These are phyloP conservation scores for Oenanthe javanica DNA, from an alignment of 140 eudicot genomes.

Conservation along the genomic window DNA sequence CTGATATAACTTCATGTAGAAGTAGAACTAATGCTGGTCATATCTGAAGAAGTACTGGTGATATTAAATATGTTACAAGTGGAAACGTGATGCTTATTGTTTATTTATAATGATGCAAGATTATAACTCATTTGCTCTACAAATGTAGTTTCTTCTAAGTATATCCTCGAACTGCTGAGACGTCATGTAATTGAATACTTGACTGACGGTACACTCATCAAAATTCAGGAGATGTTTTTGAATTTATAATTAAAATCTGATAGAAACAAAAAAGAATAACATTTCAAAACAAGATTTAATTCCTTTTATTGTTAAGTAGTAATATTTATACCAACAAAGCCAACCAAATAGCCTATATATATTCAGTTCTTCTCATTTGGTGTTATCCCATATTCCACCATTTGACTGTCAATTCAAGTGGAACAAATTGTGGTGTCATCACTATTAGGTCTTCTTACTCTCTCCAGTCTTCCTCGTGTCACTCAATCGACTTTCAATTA, in stretches of 20 bases:
- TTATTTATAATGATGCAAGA: too few relatives aligned
- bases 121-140: too few relatives aligned
- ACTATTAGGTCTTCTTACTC: too few relatives aligned
- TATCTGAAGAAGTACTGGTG: too few relatives aligned
- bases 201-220: background rate
- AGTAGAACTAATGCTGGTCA: too few relatives aligned
- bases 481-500: background rate
- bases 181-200: background rate
- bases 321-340: background rate
- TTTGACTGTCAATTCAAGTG: background rate
- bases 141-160: background rate
- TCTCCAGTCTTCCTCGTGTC: background rate
- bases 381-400: background rate
- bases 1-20: too few relatives aligned
- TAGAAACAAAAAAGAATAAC: too few relatives aligned
- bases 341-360: background rate
- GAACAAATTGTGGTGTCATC: background rate
- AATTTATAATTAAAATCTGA: background rate
- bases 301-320: background rate
- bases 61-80: too few relatives aligned
- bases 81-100: too few relatives aligned
- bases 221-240: background rate
- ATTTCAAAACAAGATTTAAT: background rate
- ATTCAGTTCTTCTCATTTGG: background rate
- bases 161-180: background rate